phyloP scores from a whole-genome alignment of 2,329 filamentous ascomycete species.

The Chalaropsis thielavioides region DNA sequence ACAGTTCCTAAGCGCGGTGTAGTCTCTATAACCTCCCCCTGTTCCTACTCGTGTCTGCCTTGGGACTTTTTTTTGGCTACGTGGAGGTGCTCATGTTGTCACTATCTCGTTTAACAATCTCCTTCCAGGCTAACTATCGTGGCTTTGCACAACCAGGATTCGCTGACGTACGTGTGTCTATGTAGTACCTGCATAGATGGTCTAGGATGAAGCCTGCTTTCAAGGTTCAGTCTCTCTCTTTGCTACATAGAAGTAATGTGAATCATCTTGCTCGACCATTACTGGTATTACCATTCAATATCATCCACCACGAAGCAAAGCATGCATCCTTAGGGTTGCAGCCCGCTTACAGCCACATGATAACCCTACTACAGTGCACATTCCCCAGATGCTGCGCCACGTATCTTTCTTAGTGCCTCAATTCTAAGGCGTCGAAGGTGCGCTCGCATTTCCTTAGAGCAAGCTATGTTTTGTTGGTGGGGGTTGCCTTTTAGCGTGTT shows the following conservation, averaged over 20 bases:
- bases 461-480: not conserved
- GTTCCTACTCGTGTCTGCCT: not conserved
- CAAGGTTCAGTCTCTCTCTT: not conserved
- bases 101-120: not conserved
- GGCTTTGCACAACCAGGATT: not conserved
- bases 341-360: not conserved
- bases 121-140: not conserved
- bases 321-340: not conserved
- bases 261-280: too few species aligned
- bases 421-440: not conserved
- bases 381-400: not conserved
- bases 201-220: not conserved
- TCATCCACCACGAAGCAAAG: not conserved
- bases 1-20: not conserved
- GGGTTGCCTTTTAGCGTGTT: not conserved
- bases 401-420: not conserved
- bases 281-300: not conserved
- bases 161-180: not conserved
- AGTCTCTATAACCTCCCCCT: not conserved
- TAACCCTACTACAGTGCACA: not conserved
- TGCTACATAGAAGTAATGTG: not conserved
- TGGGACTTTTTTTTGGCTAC: not conserved
- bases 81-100: not conserved
- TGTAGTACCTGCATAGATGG: not conserved
- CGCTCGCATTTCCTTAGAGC: not conserved